Base-by-base conservation (phyloP, 2,329 filamentous ascomycete species). In the Capronia coronata region DNA sequence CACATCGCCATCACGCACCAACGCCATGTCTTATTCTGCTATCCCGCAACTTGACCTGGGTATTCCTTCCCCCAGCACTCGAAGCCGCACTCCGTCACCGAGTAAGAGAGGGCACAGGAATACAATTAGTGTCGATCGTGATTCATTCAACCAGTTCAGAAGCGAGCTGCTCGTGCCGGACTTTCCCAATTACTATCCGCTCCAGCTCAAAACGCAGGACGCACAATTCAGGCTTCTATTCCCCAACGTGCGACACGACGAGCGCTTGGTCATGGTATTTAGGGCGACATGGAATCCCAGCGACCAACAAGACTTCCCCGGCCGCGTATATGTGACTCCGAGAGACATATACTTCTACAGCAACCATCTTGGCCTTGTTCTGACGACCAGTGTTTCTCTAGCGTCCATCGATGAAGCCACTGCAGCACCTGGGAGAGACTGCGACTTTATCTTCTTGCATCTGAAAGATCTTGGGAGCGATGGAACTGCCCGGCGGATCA, bases 271-370 rank as follows among this genome's bases (percentile, higher is more conserved):
- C 2, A 75, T 97, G 43, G 93, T 98, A 1, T 97, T 97, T 70
- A 81, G 90, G 39, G 91, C 90, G 13, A 87, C 88, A 0, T 98
- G 93, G 88, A 84, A 81, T 61, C 80, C 82, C 1, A 84, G 82
- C 58, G 82, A 86, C 46, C 78, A 82, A 59, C 83, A 86, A 66
- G 83, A 86, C 53, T 87, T 97, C 52, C 83, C 84, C 7, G 84
- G 93, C 1, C 81, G 93, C 46, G 82, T 94, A 19, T 98, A 94
- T 65, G 83, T 95, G 52, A 97, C 91, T 0, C 77, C 84, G 0
- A 82, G 84, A 54, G 86, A 90, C 57, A 82, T 98, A 65, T 97
- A 94, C 67, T 97, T 98, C 64, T 98, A 96, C 68, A 94, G 90
- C 61, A 86, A 97, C 63, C 87, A 96, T 63, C 82, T 96, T 65